These are phyloP conservation scores for Tulasnella sp. DNA, from an alignment of 768 basidiomycete species.

Conservation along the genomic window DNA sequence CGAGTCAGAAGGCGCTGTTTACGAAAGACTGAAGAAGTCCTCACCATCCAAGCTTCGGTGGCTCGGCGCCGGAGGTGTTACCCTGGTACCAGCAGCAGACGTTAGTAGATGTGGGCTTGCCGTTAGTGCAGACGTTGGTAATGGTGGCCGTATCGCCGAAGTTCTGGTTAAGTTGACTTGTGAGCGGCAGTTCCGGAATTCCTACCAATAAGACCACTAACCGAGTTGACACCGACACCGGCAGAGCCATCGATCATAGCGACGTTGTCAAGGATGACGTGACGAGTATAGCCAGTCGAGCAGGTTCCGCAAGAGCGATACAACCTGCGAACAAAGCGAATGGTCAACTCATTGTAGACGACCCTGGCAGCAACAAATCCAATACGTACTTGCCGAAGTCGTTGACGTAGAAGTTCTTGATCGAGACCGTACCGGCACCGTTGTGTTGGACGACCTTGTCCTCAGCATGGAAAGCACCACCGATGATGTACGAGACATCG, in stretches of 20 bases:
- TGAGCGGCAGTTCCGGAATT: not conserved
- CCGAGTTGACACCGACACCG: not conserved
- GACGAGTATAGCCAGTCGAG: not conserved
- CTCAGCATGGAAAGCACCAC: conserved; percentile 18
- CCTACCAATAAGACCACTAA: not conserved
- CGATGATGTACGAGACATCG: conserved; percentile 21
- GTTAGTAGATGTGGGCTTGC: not conserved
- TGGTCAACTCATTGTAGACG: not conserved
- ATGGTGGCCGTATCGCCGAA: not conserved
- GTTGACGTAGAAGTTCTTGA: conserved; percentile 11
- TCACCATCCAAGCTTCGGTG: too few relatives aligned
- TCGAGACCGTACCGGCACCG: not conserved
- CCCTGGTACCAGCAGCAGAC: not conserved
- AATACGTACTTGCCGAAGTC: not conserved
- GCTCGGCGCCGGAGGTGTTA: too few relatives aligned
- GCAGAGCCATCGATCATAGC: not conserved
- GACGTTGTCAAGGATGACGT: not conserved
- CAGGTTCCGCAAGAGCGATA: not conserved
- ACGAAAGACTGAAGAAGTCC: too few relatives aligned
- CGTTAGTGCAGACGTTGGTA: not conserved
- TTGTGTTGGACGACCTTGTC: conserved; percentile 28
- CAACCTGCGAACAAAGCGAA: not conserved
- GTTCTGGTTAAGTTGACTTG: not conserved
- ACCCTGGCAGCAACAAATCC: not conserved
- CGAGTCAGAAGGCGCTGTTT: too few relatives aligned